Evolutionary conservation across 306 rosid genomes (phyloP), one percentile per base, ranked within the genome.

Genomic region (Acacia crassicarpa): DNA sequence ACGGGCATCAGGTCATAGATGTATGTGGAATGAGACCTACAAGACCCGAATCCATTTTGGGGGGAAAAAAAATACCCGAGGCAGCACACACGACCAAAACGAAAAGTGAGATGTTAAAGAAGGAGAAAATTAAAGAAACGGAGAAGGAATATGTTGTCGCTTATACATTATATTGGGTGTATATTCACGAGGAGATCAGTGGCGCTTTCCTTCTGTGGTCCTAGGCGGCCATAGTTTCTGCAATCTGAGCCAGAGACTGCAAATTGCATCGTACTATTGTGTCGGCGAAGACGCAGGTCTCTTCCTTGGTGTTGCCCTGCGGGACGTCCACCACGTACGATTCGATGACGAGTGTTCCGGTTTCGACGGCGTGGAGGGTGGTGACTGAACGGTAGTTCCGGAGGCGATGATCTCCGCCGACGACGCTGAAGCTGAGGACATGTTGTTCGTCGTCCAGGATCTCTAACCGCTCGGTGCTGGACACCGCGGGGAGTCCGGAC

Each of bases 271-370:
- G 89, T 2, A 90, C 90, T 63, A 90, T 90, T 1, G 93, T 88
- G 62, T 88, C 87, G 5, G 85, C 91, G 65, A 90, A 90, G 67
- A 77, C 86, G 67, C 90, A 86, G 3, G 93, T 90, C 23, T 90
- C 93, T 23, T 90, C 93, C 53, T 81, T 86, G 16, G 93, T 90
- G 78, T 90, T 90, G 15, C 90, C 91, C 33, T 76, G 87, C 72
- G 93, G 93, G 3, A 86, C 74, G 32, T 90, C 93, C 62, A 90
- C 93, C n/a, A 85, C 90, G 78, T 86, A 90, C 22, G 93, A 90
- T 38, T 90, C 93, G 44, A 88, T 35, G 38, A 88, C 90, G 61
- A 81, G 80, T 35, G 93, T 88, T 44, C 84, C 82, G 4, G 51
- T 35, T 3, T 86, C 90, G n/a, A 49, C 43, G 23, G 83, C 27